Evolutionary conservation across 139 green algal species (phyloP).

Genomic region (Deuterostichococcus epilithicus): DNA sequence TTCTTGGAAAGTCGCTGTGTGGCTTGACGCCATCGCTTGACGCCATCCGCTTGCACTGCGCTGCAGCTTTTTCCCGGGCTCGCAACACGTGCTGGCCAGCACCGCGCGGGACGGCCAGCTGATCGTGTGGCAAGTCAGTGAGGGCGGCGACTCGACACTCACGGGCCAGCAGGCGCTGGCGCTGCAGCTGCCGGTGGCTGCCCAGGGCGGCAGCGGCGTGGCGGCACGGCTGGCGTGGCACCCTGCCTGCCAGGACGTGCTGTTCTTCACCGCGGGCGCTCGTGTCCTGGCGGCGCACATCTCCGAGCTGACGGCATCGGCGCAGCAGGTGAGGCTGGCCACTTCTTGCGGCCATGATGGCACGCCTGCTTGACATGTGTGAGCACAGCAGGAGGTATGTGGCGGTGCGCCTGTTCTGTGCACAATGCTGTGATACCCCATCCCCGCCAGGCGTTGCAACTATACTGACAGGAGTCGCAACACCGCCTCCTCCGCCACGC

Average conservation of each 20-base stretch:
- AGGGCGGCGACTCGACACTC: slow-evolving; percentile 21
- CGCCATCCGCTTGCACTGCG: background rate
- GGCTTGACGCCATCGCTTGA: too few species aligned
- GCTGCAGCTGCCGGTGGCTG: slow-evolving; percentile 7
- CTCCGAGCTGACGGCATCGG: slow-evolving; percentile 4
- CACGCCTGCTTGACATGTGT: background rate
- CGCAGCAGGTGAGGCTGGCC: background rate
- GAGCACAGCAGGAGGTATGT: too few species aligned
- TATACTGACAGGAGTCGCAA: too few species aligned
- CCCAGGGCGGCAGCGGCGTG: background rate
- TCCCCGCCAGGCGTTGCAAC: too few species aligned
- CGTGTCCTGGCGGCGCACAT: slow-evolving; percentile 36
- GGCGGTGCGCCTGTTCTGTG: too few species aligned
- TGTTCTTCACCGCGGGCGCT: slow-evolving; percentile 36
- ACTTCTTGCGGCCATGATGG: slow-evolving; percentile 5
- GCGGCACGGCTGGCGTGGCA: slow-evolving; percentile 39
- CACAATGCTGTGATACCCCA: too few species aligned
- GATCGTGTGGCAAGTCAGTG: slow-evolving; percentile 46
- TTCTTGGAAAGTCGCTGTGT: too few species aligned
- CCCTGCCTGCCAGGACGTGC: slow-evolving; percentile 33
- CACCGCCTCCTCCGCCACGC: background rate
- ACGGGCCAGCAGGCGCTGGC: slow-evolving; percentile 19
- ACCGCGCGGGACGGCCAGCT: slow-evolving; percentile 35
- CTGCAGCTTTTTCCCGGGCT: background rate
- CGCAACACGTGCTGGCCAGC: slow-evolving; percentile 42